Base-by-base conservation (phyloP, 352 stramenopile genomes). In the Pythium aphanidermatum region DNA sequence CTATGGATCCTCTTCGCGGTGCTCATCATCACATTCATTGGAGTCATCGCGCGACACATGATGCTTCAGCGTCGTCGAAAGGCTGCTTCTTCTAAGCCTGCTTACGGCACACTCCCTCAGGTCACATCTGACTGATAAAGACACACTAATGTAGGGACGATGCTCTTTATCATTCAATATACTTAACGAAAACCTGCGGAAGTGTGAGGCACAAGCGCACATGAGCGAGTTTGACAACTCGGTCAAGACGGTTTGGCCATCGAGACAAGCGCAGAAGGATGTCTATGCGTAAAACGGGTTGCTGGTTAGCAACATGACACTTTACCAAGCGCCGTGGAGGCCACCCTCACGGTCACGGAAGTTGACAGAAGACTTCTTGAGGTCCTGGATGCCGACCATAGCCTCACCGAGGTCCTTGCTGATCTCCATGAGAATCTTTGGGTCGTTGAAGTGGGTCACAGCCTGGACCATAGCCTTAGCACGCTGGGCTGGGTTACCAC, bases 331-430 rank as follows among this genome's bases (percentile, higher is more conserved):
- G 37, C 76, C 76, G 44, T 75, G 63, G 44, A 84, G 69, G 23
- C 86, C 82, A 33, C 95, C 95, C 71, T 99, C 96, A 49, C 96
- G 76, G 74, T 98, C 96, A 65, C 96, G 86, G 72, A 99, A 99
- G 79, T 98, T 98, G 17, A 98, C 94, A 30, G 74, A 65, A 64
- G 97, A 91, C 23, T 63, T 75, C 63, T 98, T 97, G 52, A 99
- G 86, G 68, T 99, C 95, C 50, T 86, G 94, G 59, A 99, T 96
- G 39, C 96, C 96, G 42, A 99, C 96, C 96, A 99, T 99, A 46
- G 96, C 90, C 41, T 95, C 88, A 55, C 96, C 96, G 14, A 99
- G 76, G 59, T 96, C 77, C 20, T 91, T 98, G 26, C 74, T 96
- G 46, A 97, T 90, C 60, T 99, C 95, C 70, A 96, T 96, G 28